Evolutionary conservation across 73 alveolate species (phyloP).

Genomic region (Paramecium sonneborni): DNA sequence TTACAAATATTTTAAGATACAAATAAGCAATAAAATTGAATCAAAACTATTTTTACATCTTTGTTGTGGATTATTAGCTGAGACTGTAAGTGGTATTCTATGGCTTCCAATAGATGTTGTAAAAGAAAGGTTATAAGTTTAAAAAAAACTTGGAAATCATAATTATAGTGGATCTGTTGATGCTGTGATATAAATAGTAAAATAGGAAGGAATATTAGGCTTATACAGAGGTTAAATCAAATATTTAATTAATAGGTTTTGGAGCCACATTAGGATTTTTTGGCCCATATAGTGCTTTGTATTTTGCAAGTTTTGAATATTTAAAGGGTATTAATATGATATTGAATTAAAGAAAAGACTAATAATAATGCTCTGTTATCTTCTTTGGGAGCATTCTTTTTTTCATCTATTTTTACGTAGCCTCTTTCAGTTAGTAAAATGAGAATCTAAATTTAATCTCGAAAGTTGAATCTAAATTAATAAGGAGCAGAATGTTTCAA

Average conservation of each 20-base stretch:
- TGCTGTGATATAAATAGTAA: conserved; percentile 78
- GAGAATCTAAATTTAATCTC: conserved; percentile 84
- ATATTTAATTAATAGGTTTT: conserved; percentile 44
- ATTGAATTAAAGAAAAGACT: conserved; percentile 19
- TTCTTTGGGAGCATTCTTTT: conserved; percentile 81
- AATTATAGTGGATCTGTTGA: conserved; percentile 74
- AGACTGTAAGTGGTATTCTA: conserved; percentile 85
- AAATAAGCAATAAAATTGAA: neutral
- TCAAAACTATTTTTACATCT: conserved; percentile 57
- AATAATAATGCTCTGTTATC: neutral
- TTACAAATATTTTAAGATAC: conserved; percentile 5
- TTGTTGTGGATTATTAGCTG: conserved; percentile 88
- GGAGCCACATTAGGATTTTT: conserved; percentile 93
- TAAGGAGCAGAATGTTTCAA: conserved; percentile 33
- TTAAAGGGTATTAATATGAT: conserved; percentile 58
- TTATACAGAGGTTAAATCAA: conserved; percentile 74
- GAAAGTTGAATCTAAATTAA: conserved; percentile 48
- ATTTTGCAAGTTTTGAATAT: conserved; percentile 90
- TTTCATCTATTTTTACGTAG: conserved; percentile 84
- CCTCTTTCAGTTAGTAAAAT: conserved; percentile 95
- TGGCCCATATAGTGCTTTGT: conserved; percentile 97
- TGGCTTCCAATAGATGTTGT: conserved; percentile 95
- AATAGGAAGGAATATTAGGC: conserved; percentile 91
- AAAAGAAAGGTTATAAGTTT: conserved; percentile 93
- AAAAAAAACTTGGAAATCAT: conserved; percentile 72